phyloP scores from a whole-genome alignment of 2,329 filamentous ascomycete genomes.

The Rosellinia necatrix region DNA sequence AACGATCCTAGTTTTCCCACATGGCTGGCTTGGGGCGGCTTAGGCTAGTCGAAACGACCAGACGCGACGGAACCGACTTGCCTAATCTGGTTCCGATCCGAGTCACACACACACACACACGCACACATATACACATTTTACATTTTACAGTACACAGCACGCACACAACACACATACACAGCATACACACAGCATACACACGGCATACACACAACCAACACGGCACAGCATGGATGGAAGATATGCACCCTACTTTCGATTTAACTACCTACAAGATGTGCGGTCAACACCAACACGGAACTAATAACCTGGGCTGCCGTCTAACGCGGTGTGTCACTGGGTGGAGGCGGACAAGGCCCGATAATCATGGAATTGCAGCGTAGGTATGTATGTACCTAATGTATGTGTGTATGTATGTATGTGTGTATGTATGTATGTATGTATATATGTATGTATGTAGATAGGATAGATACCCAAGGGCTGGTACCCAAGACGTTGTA shows the following conservation, averaged over 20 bases:
- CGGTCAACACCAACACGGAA: too few relatives aligned
- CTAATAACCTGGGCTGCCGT: background rate
- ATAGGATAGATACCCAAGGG: conserved; percentile 10
- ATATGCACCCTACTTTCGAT: conserved; percentile 11
- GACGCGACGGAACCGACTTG: conserved; percentile 37
- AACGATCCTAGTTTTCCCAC: conserved; percentile 35
- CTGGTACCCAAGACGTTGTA: background rate
- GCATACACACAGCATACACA: too few relatives aligned
- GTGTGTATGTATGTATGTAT: too few relatives aligned
- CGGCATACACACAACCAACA: too few relatives aligned
- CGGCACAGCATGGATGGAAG: too few relatives aligned
- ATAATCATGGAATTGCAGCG: conserved; percentile 1
- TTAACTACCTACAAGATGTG: background rate
- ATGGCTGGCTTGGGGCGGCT: conserved; percentile 26
- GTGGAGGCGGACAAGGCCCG: conserved; percentile 11
- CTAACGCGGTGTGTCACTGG: background rate
- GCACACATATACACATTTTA: conserved; percentile 5
- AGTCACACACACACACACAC: conserved; percentile 24
- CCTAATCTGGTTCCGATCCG: conserved; percentile 37
- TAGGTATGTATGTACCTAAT: too few relatives aligned
- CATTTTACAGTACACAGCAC: too few relatives aligned
- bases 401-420: too few relatives aligned
- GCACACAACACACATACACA: too few relatives aligned
- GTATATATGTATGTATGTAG: too few relatives aligned
- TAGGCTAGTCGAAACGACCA: conserved; percentile 40